phyloP scores from a whole-genome alignment of 176 grass and related monocot genomes.

The Eremochloa ophiuroides region DNA sequence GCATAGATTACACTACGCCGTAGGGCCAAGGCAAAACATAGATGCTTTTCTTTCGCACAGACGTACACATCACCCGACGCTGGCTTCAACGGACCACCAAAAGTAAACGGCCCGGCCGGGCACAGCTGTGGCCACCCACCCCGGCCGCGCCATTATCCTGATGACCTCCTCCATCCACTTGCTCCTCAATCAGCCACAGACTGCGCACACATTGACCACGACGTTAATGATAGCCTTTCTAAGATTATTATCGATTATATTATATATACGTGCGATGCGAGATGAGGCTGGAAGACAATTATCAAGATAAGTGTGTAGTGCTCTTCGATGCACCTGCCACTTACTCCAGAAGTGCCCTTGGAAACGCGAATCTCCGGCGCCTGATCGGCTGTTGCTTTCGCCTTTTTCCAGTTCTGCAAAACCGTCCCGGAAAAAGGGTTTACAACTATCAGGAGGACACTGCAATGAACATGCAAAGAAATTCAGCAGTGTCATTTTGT shows the following conservation, averaged over 20 bases:
- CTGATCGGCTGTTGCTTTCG: slow-evolving; percentile 32
- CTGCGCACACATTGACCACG: neutral
- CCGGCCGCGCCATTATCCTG: slow-evolving; percentile 2
- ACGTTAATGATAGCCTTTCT: slow-evolving; percentile 32
- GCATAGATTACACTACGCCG: too few relatives aligned
- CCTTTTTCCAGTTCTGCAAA: slow-evolving; percentile 7
- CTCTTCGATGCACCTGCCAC: slow-evolving; percentile 42
- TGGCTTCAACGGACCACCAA: neutral
- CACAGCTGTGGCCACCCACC: slow-evolving; percentile 16
- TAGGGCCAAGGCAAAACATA: slow-evolving; percentile 32
- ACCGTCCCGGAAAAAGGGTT: neutral
- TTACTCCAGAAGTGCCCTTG: slow-evolving; percentile 23
- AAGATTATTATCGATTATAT: neutral
- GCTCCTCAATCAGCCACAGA: slow-evolving; percentile 27
- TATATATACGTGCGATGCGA: neutral
- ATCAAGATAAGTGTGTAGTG: slow-evolving; percentile 44
- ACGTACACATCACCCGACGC: slow-evolving; percentile 33
- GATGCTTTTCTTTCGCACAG: neutral
- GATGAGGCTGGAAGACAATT: slow-evolving; percentile 1
- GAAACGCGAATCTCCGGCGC: slow-evolving; percentile 38
- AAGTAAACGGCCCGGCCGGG: slow-evolving; percentile 43
- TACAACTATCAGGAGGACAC: neutral
- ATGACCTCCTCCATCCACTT: slow-evolving; percentile 31
- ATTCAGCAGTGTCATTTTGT: neutral
- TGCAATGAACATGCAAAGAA: neutral